Base-by-base conservation (phyloP, 192 early-diverging fungal species). In the Coemansia sp. region DNA sequence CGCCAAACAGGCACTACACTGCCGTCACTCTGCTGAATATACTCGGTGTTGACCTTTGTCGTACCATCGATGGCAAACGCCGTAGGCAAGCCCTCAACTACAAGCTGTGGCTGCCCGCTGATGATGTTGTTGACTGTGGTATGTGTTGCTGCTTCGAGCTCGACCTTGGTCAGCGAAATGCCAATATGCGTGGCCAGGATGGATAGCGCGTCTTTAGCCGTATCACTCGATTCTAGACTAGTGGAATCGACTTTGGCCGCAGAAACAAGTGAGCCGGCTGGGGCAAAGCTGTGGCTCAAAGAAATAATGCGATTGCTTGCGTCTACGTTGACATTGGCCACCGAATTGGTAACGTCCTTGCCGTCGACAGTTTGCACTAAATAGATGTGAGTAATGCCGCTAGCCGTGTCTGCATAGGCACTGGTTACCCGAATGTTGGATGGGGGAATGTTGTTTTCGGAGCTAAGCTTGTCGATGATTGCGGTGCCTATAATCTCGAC, bases 351-450 rank as follows among this genome's bases (percentile, higher is more conserved):
- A 8, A 97, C 84, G 67, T 91, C 87, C 5, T 90, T 55, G 23
- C 89, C 93, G 67, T 88, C 66, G 20, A 86, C 61, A 5, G 83
- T 66, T 70, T 97, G 95, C 52, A 89, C 86, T 33, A 93, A 64
- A 72, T 95, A 90, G 11, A 95, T 91, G 74, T 95, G 93, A n/a
- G 92, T 92, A 7, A 95, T 85, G 25, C 90, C 90, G 41, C 85
- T 90, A 72, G 88, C 85, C 13, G 86, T 74, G 6, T 90, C 89
- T 11, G 72, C 82, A 72, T 92, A 91, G 12, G 84, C 66, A 70
- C 84, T 84, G 55, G 89, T 88, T 52, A 94, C 82, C 20, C 83
- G 59, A 60, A 85, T 57, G 9, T 61, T 65, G 28, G 21, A 18
- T 2, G 61, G 12, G 0, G 67, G 26, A 1, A 70, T 65, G 10